These are phyloP conservation scores for Babesia sp. DNA, from an alignment of 169 alveolate genomes.

Conservation along the genomic window DNA sequence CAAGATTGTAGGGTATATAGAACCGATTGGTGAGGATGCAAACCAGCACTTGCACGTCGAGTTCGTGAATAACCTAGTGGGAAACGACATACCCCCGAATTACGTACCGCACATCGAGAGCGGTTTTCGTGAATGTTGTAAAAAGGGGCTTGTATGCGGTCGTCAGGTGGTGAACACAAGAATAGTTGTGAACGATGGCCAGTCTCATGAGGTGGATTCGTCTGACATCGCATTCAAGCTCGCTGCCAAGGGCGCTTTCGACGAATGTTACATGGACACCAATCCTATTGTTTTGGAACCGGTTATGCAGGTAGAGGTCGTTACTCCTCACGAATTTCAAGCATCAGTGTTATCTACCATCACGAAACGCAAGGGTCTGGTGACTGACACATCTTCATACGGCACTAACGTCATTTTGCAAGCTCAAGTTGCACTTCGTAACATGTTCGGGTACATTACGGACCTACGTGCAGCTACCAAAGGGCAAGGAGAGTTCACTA, in stretches of 20 bases:
- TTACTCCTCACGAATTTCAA: slow-evolving; percentile 84
- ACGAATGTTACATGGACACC: slow-evolving; percentile 79
- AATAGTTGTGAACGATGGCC: slow-evolving; percentile 88
- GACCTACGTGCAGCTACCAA: slow-evolving; percentile 89
- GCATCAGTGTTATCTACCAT: slow-evolving; percentile 84
- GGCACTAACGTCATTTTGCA: slow-evolving; percentile 80
- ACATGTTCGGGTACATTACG: slow-evolving; percentile 93
- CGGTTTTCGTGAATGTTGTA: slow-evolving; percentile 89
- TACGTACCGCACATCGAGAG: slow-evolving; percentile 92
- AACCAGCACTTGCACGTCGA: slow-evolving; percentile 70
- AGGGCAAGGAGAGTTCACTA: slow-evolving; percentile 93
- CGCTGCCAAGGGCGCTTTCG: slow-evolving; percentile 89
- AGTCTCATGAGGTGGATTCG: slow-evolving; percentile 93
- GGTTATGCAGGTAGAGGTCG: slow-evolving; percentile 90
- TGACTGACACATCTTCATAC: slow-evolving; percentile 84
- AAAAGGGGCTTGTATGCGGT: slow-evolving; percentile 89
- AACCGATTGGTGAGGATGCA: slow-evolving; percentile 83
- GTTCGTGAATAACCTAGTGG: slow-evolving; percentile 74
- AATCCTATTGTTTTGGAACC: slow-evolving; percentile 89
- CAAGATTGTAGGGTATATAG: slow-evolving; percentile 87
- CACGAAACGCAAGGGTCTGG: slow-evolving; percentile 87
- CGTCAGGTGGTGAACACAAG: slow-evolving; percentile 90
- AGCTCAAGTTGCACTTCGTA: slow-evolving; percentile 90
- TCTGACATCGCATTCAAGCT: slow-evolving; percentile 89
- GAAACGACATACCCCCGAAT: slow-evolving; percentile 91